Evolutionary conservation across 225 moss, liverwort and hornwort species (phyloP).

Genomic region (Marchantia paleacea): DNA sequence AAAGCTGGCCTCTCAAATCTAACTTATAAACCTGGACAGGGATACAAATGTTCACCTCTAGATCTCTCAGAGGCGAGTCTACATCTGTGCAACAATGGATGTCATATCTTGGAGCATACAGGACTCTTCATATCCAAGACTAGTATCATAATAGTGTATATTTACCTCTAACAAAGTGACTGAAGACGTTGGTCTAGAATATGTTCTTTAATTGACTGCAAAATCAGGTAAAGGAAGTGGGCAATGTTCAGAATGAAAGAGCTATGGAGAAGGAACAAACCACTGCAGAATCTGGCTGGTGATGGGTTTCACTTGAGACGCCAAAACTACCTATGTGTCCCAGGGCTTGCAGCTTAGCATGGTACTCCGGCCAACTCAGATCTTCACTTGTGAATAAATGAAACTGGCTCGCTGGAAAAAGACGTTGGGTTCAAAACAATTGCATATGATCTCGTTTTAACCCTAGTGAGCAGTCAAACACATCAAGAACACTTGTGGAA

Average conservation of each 20-base stretch:
- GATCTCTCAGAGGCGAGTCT: neutral
- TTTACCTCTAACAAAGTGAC: neutral
- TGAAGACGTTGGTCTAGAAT: neutral
- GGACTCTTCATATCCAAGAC: no score
- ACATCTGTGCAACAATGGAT: neutral
- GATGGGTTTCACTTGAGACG: conserved; percentile 16
- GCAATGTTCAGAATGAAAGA: no score
- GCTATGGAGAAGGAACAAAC: neutral
- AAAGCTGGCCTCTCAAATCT: neutral
- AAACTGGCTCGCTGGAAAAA: neutral
- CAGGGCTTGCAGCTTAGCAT: conserved; percentile 24
- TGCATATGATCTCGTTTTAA: neutral
- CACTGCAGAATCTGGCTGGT: conserved; percentile 3
- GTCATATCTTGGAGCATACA: neutral
- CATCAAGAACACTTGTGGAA: neutral
- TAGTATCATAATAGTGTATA: no score
- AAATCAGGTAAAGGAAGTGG: neutral
- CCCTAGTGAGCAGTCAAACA: neutral
- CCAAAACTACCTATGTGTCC: conserved; percentile 9
- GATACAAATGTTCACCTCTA: neutral
- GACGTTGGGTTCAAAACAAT: neutral
- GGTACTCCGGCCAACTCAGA: conserved; percentile 33
- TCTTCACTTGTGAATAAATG: neutral
- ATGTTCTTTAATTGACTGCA: neutral
- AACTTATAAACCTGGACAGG: neutral